Base-by-base conservation (phyloP, 2,329 filamentous ascomycete species). In the Pyrenophora graminea region DNA sequence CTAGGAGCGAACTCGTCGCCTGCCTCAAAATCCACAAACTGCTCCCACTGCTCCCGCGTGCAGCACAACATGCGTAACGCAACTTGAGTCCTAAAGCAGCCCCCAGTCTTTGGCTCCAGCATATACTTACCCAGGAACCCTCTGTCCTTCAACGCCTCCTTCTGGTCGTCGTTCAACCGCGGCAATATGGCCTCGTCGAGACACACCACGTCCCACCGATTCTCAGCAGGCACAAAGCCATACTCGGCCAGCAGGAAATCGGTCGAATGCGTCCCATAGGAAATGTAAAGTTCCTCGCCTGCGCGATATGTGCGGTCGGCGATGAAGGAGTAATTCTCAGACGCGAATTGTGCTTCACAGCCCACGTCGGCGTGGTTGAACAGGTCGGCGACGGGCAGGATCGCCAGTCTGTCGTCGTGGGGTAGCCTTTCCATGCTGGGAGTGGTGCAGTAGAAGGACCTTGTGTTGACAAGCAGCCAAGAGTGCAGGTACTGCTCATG, bases 241-340 rank as follows among this genome's bases (percentile, higher is more conserved):
- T 80, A 92, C 71, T 91, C 88, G 0, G 83, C 80, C 2, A 91
- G 79, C 15, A 91, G 73, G 59, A 89, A 88, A 65, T 91, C 88
- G 56, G 90, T 89, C 23, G 80, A 80, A 67, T 91, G 88, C 1
- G 79, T 69, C 3, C 89, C 89, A 62, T 92, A 92, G 23, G 81
- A 84, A 21, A 89, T 83, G 53, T 81, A 83, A 1, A 92, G 74
- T 72, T 91, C 88, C 17, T 88, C 82, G 7, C 84, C 85, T 2
- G 69, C 62, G 1, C 67, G 68, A 62, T 87, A 85, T 0, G 74
- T 65, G 2, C 75, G 70, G 39, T 79, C 73, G 2, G 84, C 79
- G 15, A 73, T 78, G 39, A 89, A 77, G 19, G 76, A 78, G 72
- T 85, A 89, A 5, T 79, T 79, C 1, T 72, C 68, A 1, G 70